Evolutionary conservation across 192 early-diverging fungal species (phyloP).

Genomic region (Coemansia sp.): DNA sequence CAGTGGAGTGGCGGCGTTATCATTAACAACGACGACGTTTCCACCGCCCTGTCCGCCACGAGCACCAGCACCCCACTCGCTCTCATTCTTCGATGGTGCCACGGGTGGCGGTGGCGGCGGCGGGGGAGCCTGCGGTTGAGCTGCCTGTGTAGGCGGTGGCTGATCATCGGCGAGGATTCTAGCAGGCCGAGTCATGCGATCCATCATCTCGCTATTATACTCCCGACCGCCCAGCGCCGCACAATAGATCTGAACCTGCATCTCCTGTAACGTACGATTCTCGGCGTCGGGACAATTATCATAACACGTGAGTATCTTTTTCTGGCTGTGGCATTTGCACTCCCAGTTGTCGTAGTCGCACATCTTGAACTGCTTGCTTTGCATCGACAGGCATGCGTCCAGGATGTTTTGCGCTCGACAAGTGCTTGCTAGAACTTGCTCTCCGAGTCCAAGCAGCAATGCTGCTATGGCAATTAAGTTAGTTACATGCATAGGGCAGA

Average conservation of each 20-base stretch:
- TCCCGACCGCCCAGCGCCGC: constrained; percentile 39
- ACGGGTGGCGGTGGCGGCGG: constrained; percentile 1
- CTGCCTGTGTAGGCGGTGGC: not conserved
- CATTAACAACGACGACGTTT: constrained; percentile 28
- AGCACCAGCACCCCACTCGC: not conserved
- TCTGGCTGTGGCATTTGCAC: constrained; percentile 52
- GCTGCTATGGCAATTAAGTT: constrained; percentile 7
- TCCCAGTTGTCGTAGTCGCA: constrained; percentile 51
- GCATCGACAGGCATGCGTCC: constrained; percentile 49
- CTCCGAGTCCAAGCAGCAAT: not conserved
- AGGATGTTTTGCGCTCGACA: constrained; percentile 53
- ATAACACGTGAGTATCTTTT: constrained; percentile 52
- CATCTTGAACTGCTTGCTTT: constrained; percentile 35
- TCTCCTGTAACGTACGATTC: constrained; percentile 52
- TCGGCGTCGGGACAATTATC: constrained; percentile 55
- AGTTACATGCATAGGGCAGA: constrained; percentile 1
- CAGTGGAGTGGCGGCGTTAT: constrained; percentile 7
- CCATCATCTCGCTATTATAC: constrained; percentile 41
- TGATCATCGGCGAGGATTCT: constrained; percentile 30
- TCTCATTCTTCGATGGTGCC: constrained; percentile 1
- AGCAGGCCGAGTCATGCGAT: constrained; percentile 46
- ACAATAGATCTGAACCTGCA: constrained; percentile 53
- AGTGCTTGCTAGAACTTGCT: not conserved
- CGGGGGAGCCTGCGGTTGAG: constrained; percentile 7
- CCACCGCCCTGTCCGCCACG: not conserved